These are phyloP conservation scores for Medicago arabica DNA, from an alignment of 306 rosid species.

Conservation along the genomic window DNA sequence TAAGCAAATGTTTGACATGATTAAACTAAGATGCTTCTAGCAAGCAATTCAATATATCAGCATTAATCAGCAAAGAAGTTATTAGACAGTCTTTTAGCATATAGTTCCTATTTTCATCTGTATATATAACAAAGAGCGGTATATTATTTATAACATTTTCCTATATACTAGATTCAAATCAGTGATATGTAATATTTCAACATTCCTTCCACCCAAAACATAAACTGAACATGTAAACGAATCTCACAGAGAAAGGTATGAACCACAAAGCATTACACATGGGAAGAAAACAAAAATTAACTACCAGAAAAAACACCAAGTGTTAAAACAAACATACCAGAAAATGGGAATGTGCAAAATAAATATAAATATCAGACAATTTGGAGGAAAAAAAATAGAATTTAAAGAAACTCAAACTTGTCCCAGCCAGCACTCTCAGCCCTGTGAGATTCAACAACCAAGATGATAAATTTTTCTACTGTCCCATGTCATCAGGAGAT, in stretches of 20 bases:
- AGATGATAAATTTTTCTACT: constrained; percentile 11
- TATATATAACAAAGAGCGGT: constrained; percentile 17
- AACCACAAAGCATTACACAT: neutral
- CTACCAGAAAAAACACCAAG: neutral
- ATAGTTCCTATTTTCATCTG: constrained; percentile 7
- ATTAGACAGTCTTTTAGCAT: neutral
- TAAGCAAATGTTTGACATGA: constrained; percentile 24
- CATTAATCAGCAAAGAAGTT: neutral
- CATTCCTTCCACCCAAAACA: constrained; percentile 4
- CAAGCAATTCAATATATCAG: constrained; percentile 18
- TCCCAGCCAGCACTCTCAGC: constrained; percentile 6
- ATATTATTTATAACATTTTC: constrained; percentile 5
- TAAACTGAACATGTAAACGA: neutral
- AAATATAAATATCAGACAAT: neutral
- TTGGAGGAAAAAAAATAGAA: neutral
- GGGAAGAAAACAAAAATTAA: constrained; percentile 22
- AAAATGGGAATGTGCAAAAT: constrained; percentile 1
- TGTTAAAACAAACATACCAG: neutral
- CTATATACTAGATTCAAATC: constrained; percentile 15
- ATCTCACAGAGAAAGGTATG: neutral
- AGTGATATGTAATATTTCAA: constrained; percentile 21
- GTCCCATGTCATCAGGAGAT: constrained; percentile 13
- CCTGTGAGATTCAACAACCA: constrained; percentile 3
- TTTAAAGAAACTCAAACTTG: neutral
- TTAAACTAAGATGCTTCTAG: constrained; percentile 17